Base-by-base conservation (phyloP, 306 rosid genomes). In the Rosa chinensis region DNA sequence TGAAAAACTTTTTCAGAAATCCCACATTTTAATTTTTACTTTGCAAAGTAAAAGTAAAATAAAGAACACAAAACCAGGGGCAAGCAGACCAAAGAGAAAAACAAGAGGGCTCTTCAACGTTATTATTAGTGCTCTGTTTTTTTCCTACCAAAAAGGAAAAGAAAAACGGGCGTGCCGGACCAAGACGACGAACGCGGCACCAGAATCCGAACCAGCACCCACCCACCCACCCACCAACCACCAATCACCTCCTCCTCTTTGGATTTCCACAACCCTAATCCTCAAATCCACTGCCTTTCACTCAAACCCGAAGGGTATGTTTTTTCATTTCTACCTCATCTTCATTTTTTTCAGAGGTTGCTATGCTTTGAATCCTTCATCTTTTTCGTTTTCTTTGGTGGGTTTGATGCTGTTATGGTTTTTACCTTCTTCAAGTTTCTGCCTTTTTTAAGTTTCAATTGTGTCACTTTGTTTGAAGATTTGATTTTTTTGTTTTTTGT, bases 381-480 rank as follows among this genome's bases (percentile, higher is more conserved):
- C 17, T 53, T 75, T 21, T 45, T 75, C 18, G 18, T 75, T 62
- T 67, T 76, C 18, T 47, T 47, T 47, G 79, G 62, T 47, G 79
- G 35, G 79, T 63, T 9, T n/a, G 63, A 63, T 76, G 47, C 62
- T 45, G 21, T 39, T 52, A 17, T 20, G 28, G 32, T 63, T 28
- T 10, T 80, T 28, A 28, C 18, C 39, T 56, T 8, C 7, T 17
- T 25, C 52, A 64, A 69, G 74, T 75, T 35, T 18, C 28, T 52
- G 14, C 17, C 44, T 76, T 63, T 14, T 76, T n/a, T 35, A 21
- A 63, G 72, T 76, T 79, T 71, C 72, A 50, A 49, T 37, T 75
- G 39, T 37, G 62, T 37, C 64, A 47, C 1, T 62, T 72, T 81
- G 69, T 14, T 71, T 74, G 17, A 76, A 62, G 73, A 40, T 48